These are phyloP conservation scores for Coniferiporia sulphurascens DNA, from an alignment of 1,284 basidiomycete species.

Conservation along the genomic window DNA sequence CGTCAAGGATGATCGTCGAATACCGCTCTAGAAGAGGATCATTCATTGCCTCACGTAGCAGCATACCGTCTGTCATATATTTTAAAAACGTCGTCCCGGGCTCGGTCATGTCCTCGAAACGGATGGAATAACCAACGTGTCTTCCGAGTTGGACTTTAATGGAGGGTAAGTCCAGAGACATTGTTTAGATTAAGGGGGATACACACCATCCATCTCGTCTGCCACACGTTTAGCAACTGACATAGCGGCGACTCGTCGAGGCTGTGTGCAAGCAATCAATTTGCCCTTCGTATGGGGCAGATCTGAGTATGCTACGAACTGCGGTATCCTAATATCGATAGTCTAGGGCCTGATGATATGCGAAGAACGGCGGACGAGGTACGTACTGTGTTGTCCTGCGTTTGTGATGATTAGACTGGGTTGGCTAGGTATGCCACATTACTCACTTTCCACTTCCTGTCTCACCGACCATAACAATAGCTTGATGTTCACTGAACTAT, in stretches of 20 bases:
- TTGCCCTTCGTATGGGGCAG: slow-evolving; percentile 85
- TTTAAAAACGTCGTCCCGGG: slow-evolving; percentile 88
- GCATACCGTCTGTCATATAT: slow-evolving; percentile 99
- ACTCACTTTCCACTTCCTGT: slow-evolving; percentile 87
- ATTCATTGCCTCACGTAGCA: slow-evolving; percentile 95
- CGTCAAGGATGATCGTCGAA: slow-evolving; percentile 97
- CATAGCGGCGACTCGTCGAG: slow-evolving; percentile 96
- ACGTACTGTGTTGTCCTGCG: slow-evolving; percentile 79
- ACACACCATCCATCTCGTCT: slow-evolving; percentile 93
- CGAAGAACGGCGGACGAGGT: slow-evolving; percentile 18
- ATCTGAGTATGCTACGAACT: slow-evolving; percentile 94
- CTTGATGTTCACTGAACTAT: slow-evolving; percentile 84
- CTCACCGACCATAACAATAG: slow-evolving; percentile 96
- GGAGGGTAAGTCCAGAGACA: neutral
- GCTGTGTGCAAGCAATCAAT: slow-evolving; percentile 96
- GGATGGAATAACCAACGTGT: slow-evolving; percentile 97
- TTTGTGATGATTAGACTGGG: neutral
- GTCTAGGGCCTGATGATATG: slow-evolving; percentile 23
- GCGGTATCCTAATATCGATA: slow-evolving; percentile 65
- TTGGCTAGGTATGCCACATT: neutral
- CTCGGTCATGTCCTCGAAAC: slow-evolving; percentile 98
- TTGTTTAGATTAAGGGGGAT: neutral
- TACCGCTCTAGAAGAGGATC: slow-evolving; percentile 88
- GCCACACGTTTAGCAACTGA: slow-evolving; percentile 98
- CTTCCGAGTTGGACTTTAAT: slow-evolving; percentile 78